Base-by-base conservation (phyloP, 1,284 basidiomycete genomes). In the Ustilago bromivora region DNA sequence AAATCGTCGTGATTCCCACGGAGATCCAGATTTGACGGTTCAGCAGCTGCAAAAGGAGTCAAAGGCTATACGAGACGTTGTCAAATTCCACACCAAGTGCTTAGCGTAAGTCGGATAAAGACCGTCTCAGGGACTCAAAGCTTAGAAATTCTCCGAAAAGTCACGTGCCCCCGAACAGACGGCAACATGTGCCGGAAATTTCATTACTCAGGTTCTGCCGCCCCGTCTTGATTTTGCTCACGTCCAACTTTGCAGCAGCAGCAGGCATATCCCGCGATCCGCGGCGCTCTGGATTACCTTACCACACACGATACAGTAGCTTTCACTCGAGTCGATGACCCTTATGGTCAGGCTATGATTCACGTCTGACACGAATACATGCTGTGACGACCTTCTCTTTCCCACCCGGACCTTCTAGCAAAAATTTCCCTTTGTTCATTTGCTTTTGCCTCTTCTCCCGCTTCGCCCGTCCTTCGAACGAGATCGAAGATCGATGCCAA, bases 201-300 rank as follows among this genome's bases (percentile, higher is more conserved):
- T 41, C 1, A 35, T 47, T 60, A 58, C 46, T 9, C 36, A 28
- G 23, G n/a, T 46, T 4, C 40, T 41, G 40, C 38, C 17, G 3
- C 15, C 23, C 52, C 31, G 38, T 49, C 23, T 41, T 28, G 23
- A 28, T 15, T 43, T 41, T 12, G 12, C 23, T 32, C 11, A 28
- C 36, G 41, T 62, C 60, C 28, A 65, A 52, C 2, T 49, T 49
- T 8, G 19, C 49, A 32, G 28, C 23, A 13, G 38, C 3, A 11
- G 38, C 10, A 12, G 36, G 11, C 17, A 23, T 10, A 59, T 49
- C n/a, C 57, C 57, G 57, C 57, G 57, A 59, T 59, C 57, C 57
- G 57, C 57, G 57, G 57, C 40, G 38, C 38, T 3, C 19, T 31
- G 31, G 49, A 12, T 51, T 51, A 51, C 28, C 49, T n/a, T 4